Base-by-base conservation (phyloP, 805 yeast genomes). In the Candida xiaguanensis region DNA sequence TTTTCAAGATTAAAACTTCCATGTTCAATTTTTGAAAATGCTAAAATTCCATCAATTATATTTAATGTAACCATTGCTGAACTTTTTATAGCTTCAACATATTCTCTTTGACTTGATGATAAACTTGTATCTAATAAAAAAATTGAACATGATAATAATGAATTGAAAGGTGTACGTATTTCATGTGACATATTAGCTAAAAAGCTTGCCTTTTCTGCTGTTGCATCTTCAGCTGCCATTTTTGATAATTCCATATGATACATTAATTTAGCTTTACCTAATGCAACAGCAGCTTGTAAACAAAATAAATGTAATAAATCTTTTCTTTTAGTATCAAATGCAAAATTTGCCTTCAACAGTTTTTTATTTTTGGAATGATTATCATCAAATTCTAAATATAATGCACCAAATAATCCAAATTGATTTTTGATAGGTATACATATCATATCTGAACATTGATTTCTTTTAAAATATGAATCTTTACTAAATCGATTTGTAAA, bases 121-220 rank as follows among this genome's bases (percentile, higher is more conserved):
- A 75, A 53, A 3, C 60, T 63, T 0, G 80, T 75, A 42, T 74
- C 78, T 38, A 75, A 54, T 40, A 75, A 57, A 44, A 75, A 69
- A 3, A 74, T 66, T 2, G 75, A 65, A 51, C 75, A 72, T 13
- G 75, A 70, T 40, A 73, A 56, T 23, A 72, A 58, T 2, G 76
- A 72, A 48, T 76, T 75, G 55, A 75, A 75, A 1, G 80, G 80
- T 2, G 80, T 75, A 36, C 80, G 56, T 35, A 75, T 74, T 46
- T 75, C 80, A 47, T 75, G 80, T 1, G 79, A 74, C 80, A 75
- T 75, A 44, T 75, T 75, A 16, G 69, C 69, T 41, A 75, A 50
- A 49, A 75, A 75, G 38, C 75, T 72, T 3, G 79, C 75, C 54
- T 74, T 75, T 49, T 72, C 77, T 4, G 74, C 73, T 1, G 77